Base-by-base conservation (phyloP, 106 monocot genomes). In the Vanilla planifolia region DNA sequence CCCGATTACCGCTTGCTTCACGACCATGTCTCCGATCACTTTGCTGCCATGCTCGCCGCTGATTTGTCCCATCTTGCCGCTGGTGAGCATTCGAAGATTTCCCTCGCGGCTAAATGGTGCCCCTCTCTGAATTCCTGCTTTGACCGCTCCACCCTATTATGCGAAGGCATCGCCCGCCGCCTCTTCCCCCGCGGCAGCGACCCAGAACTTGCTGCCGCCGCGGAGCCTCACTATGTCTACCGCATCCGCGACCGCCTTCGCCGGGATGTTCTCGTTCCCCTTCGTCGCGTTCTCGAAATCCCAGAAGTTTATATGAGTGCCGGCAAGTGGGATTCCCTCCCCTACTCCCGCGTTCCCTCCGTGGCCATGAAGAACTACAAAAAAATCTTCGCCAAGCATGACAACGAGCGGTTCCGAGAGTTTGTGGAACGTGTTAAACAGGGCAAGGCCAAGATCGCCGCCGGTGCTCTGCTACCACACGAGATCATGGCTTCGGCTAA, bases 331-430 rank as follows among this genome's bases (percentile, higher is more conserved):
- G 61, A 59, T 8, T 24, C 43, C 34, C 75, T 84, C 25, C 82
- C 84, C 2, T 89, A 89, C 77, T 64, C 75, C 55, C 77, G 89
- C 14, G 89, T 89, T 27, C 84, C 89, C 16, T 89, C 84, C 15
- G 89, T 89, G 29, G 89, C 89, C 71, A 89, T 89, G 89, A 89
- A 80, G 62, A 84, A 60, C 60, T 89, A 84, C 67, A 84, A 73
- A 14, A 36, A 77, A 9, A 48, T 78, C 26, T 89, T 89, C 64
- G 10, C 16, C 39, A 66, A 89, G 56, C 80, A 80, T 47, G 84
- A 89, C 55, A 19, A 20, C 0, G 69, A 71, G 13, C 59, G 89
- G 27, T 89, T 89, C 57, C 5, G 9, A 8, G 41, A 60, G 19
- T 89, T 59, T 70, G 40, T 89, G 14, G 40, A 19, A n/a, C 67